Evolutionary conservation across 2,329 filamentous ascomycete species (phyloP), one percentile per base, ranked within the genome.

Genomic region (Penicillium olsonii): DNA sequence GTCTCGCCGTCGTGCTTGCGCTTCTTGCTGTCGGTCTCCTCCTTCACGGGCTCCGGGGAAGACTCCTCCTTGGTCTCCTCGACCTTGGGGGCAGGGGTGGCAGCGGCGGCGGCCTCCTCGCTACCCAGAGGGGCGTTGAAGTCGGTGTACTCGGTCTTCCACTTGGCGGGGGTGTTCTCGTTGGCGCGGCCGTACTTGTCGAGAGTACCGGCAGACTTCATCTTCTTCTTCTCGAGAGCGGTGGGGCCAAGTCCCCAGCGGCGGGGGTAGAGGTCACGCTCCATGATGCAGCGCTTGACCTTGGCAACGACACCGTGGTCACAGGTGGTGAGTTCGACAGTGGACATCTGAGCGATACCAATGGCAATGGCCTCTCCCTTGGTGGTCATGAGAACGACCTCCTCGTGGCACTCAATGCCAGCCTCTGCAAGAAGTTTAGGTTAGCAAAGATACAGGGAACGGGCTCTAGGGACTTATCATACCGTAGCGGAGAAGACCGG

Each of bases 261-360:
- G 72, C 91, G 84, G 57, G 94, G 94, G 82, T 99, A 99, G 52
- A 97, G 82, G 71, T 97, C 94, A 65, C 94, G 89, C 82, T 99
- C 94, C 94, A 99, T 99, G 75, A 99, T 99, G 75, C 92, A 96
- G 66, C 94, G 87, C 87, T 99, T 99, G 71, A 99, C 90, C 82
- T 96, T 97, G 64, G 94, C 94, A 52, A 97, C 92, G 51, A 96
- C 91, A 64, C 94, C 94, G 75, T 99, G 94, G 70, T 97, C 92
- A 75, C 94, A 97, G 27, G 91, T 92, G 24, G 90, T 90, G 75
- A 99, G 89, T 78, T 97, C 94, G 41, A 96, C 91, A 2, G 92
- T 95, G 33, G 91, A 96, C 94, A 99, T 99, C 74, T 95, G 90
- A 15, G 94, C 91, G 66, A 96, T 95, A 65, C 88, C 94, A 54